Percentiles rank a stretch among this genome's conserved stretches.
Conservation (phyloP, 2,329 filamentous ascomycete genomes). For the Colletotrichum filicis region DNA sequence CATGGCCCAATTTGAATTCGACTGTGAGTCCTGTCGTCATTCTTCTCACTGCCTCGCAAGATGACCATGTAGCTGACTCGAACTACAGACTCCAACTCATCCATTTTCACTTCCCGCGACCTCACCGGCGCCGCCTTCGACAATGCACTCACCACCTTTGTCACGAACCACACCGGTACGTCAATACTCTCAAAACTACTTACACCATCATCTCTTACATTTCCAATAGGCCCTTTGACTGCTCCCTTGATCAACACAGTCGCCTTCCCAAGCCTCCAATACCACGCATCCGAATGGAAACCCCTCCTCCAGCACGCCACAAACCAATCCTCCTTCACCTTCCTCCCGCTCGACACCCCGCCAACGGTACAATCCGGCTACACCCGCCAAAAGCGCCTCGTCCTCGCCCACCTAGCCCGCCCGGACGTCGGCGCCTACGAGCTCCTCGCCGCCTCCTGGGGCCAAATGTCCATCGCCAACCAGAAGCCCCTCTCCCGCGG, state of each 20-base stretch:
- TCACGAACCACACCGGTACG: constrained; percentile 26
- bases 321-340: constrained; percentile 38
- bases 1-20: constrained; percentile 37
- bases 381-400: constrained; percentile 44
- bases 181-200: background rate
- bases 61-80: background rate
- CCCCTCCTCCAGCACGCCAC: constrained; percentile 37
- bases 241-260: constrained; percentile 44
- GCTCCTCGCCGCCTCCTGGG: constrained; percentile 45
- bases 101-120: constrained; percentile 20
- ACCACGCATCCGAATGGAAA: constrained; percentile 39
- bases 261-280: constrained; percentile 40
- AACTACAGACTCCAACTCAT: constrained; percentile 15
- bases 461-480: constrained; percentile 42
- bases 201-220: background rate
- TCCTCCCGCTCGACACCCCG: constrained; percentile 40
- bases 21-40: constrained; percentile 39
- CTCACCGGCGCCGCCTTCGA: constrained; percentile 15
- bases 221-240: constrained; percentile 11
- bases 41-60: constrained; percentile 2
- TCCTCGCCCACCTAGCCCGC: constrained; percentile 39
- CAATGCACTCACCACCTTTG: constrained; percentile 12
- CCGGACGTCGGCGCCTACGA: constrained; percentile 40
- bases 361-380: constrained; percentile 50
- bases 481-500: constrained; percentile 58